Conservation (phyloP, 108 stramenopile species). For the Aureococcus anophagefferens region DNA sequence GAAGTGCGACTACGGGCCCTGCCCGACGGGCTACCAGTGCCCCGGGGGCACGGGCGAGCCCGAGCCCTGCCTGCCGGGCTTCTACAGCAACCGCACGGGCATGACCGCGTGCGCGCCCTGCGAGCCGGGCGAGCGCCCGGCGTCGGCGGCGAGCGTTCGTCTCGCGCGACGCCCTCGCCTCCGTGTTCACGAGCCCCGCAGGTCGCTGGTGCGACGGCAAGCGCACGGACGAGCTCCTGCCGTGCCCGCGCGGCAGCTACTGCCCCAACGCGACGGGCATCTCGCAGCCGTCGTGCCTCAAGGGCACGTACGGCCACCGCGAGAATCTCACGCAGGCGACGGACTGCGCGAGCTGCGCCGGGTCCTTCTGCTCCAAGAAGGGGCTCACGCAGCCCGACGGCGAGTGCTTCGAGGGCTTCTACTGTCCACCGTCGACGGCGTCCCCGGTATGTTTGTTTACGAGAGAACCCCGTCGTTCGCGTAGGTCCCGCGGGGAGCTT, state of each 20-base stretch:
- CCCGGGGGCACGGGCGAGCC: conserved; percentile 19
- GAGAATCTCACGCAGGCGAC: conserved; percentile 2
- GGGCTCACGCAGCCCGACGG: conserved; percentile 15
- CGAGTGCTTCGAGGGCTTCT: conserved; percentile 11
- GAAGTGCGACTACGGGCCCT: background rate
- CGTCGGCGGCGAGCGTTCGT: too few species aligned
- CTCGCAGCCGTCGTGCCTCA: conserved; percentile 4
- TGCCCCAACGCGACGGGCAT: conserved; percentile 30
- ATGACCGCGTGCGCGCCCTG: too few species aligned
- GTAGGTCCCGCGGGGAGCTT: background rate
- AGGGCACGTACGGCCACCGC: conserved; percentile 11
- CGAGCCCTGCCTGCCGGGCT: conserved; percentile 11
- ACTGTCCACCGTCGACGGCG: conserved; percentile 1
- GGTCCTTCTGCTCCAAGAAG: conserved; percentile 14
- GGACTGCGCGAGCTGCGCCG: conserved; percentile 19
- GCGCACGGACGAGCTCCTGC: background rate
- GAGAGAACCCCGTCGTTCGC: too few species aligned
- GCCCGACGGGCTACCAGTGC: conserved; percentile 31
- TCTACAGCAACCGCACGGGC: conserved; percentile 28
- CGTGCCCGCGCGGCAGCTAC: conserved; percentile 35
- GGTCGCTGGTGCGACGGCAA: conserved; percentile 16
- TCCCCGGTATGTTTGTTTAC: too few species aligned
- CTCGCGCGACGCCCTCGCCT: too few species aligned
- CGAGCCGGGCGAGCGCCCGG: too few species aligned
- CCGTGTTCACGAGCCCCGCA: too few species aligned